Evolutionary conservation across 1,284 basidiomycete genomes (phyloP), one percentile per base, ranked within the genome.

Genomic region (Erythrobasidium hasegawianum): DNA sequence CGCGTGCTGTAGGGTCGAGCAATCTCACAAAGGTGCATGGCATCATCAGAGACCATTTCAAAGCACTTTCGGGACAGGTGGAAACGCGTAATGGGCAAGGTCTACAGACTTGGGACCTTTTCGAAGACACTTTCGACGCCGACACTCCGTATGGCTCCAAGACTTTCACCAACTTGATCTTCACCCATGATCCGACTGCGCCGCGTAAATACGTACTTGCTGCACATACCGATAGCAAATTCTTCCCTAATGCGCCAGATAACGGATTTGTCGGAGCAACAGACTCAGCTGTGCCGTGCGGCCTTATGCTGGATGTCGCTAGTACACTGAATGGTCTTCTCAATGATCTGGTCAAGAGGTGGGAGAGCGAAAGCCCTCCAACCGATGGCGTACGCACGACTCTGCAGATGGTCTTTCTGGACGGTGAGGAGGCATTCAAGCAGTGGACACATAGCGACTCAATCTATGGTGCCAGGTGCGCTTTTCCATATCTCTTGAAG

Each of bases 151-250:
- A 88, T 69, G 96, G 96, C 8, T 74, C 77, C 49, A 88, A 86
- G 71, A 80, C 81, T 33, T 96, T 99, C 77, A 88, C 86, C 24
- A 99, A 98, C 79, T 81, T 97, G 56, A 86, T 98, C 71, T 90
- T 93, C 43, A 98, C 96, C 14, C 95, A 97, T 76, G 88, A 97
- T 73, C 87, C 88, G 3, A 79, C 80, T n/a, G 91, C 95, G 0
- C 80, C 87, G 0, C 79, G 88, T 45, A 86, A 88, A 72, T 81
- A 99, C 26, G 82, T 95, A n/a, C 77, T 99, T 9, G 82, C 94
- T 1, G 96, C 95, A 3, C 96, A 99, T 77, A 93, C 90, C 73
- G 96, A 99, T 78, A 92, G 88, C 78, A 98, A 98, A 79, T 96
- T 85, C 79, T 95, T 89, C 72, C 79, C 85, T 0, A 78, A 77